Evolutionary conservation across 163 green algal genomes (phyloP), one percentile per base, ranked within the genome.

Genomic region (Coccomyxa subellipsoidea): DNA sequence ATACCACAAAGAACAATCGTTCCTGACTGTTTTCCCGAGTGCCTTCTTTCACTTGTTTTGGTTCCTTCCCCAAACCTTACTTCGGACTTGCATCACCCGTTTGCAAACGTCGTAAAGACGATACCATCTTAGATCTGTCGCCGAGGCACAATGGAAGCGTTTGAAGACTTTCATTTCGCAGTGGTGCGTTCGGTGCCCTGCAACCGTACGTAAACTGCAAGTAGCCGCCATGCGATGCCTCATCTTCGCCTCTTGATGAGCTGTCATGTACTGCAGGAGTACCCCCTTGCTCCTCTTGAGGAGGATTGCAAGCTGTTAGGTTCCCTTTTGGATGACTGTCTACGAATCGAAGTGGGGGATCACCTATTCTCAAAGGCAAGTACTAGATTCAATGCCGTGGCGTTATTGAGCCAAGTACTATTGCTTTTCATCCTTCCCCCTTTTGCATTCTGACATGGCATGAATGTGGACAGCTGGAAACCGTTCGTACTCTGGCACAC

Each of bases 221-320:
- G 47, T 18, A 59, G 66, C 66, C n/a, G 66, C n/a, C 66, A 32
- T 36, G 27, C 10, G 66, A 10, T 32, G 66, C 66, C 18, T 73
- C 66, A 73, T 73, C 66, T 36, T 73, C 21, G n/a, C n/a, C 21
- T 34, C 66, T 73, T 73, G 21, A 35, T 23, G 32, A 35, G 21
- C 66, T 73, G 66, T 23, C 47, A 29, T 73, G n/a, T 73, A 8
- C 27, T 12, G 66, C 66, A 73, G 66, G 29, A 32, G 10, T 73
- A 34, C 66, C 66, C 29, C 66, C 83, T 95, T 3, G 88, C 87
- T 7, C 83, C 91, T 0, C 83, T 98, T 29, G 89, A 95, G 38
- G 95, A 98, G 84, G 95, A 98, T 80, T 98, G 94, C 87, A 92
- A 92, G 38, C 88, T 98, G 38, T 89, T 98, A n/a, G 89, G 91